Percentiles rank a stretch among this genome's conserved stretches.
Conservation (phyloP, 2,329 filamentous ascomycete species). For the Fusarium odoratissimum region DNA sequence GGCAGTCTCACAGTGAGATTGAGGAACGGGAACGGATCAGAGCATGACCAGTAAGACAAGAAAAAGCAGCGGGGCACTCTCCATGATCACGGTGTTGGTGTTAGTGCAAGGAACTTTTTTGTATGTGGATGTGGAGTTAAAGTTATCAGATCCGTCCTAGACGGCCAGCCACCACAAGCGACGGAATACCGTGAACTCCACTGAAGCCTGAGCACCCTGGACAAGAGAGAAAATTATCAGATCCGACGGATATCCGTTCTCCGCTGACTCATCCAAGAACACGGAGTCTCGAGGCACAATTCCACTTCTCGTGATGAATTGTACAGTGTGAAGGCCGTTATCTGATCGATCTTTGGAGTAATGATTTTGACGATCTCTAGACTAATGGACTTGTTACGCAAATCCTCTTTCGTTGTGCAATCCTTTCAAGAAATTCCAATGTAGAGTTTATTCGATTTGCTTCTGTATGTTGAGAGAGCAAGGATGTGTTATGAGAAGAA, state of each 20-base stretch:
- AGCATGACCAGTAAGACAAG: constrained; percentile 21
- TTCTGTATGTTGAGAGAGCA: background rate
- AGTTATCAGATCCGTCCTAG: constrained; percentile 49
- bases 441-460: background rate
- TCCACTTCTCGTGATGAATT: background rate
- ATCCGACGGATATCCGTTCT: background rate
- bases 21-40: constrained; percentile 1
- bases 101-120: constrained; percentile 22
- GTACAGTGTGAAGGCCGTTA: constrained; percentile 30
- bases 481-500: background rate
- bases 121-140: constrained; percentile 40
- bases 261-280: constrained; percentile 11
- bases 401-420: background rate
- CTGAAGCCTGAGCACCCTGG: background rate
- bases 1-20: background rate
- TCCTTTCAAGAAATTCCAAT: background rate
- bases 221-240: constrained; percentile 11
- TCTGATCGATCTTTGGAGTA: constrained; percentile 23
- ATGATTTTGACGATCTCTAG: background rate
- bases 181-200: background rate
- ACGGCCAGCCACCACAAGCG: constrained; percentile 23
- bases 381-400: background rate
- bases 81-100: constrained; percentile 31
- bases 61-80: constrained; percentile 31
- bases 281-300: background rate